Conservation (phyloP, 2,329 filamentous ascomycete genomes). For the Xylariomycetidae sp. region DNA sequence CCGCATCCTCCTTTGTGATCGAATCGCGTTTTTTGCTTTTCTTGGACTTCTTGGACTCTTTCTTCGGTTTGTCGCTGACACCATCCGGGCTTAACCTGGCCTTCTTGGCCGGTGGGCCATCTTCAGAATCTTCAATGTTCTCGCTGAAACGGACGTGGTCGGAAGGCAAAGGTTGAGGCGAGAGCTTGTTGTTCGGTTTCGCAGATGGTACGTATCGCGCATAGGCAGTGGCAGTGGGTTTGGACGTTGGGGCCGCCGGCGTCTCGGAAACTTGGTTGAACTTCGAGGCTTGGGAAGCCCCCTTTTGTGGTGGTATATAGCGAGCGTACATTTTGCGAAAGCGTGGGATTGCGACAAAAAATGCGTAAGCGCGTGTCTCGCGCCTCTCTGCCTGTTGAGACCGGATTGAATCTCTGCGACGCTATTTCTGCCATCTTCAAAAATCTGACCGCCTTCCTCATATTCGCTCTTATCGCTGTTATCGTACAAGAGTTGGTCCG, state of each 20-base stretch:
- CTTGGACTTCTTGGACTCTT: constrained; percentile 27
- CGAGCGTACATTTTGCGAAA: constrained; percentile 35
- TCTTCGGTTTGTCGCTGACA: constrained; percentile 20
- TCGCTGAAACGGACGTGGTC: constrained; percentile 17
- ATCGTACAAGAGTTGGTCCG: constrained; percentile 9
- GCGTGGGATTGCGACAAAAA: no score
- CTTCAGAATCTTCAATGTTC: constrained; percentile 7
- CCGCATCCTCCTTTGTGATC: no score
- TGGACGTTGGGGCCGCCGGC: constrained; percentile 4
- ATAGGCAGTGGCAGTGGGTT: constrained; percentile 22
- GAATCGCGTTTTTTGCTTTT: constrained; percentile 33
- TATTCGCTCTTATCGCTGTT: no score
- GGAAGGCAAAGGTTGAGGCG: constrained; percentile 5
- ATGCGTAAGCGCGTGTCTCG: no score
- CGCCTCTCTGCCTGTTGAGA: no score
- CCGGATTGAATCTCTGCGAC: no score
- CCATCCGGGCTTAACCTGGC: constrained; percentile 25
- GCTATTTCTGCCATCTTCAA: constrained; percentile 22
- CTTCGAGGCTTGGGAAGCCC: constrained; percentile 5
- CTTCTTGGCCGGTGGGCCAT: constrained; percentile 31
- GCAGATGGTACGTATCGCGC: constrained; percentile 31
- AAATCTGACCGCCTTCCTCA: constrained; percentile 25
- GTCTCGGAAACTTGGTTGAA: constrained; percentile 4
- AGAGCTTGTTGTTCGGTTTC: constrained; percentile 17
- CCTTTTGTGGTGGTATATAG: constrained; percentile 30